Conservation (phyloP, 1,139 yeast species). For the Diutina siamensis region DNA sequence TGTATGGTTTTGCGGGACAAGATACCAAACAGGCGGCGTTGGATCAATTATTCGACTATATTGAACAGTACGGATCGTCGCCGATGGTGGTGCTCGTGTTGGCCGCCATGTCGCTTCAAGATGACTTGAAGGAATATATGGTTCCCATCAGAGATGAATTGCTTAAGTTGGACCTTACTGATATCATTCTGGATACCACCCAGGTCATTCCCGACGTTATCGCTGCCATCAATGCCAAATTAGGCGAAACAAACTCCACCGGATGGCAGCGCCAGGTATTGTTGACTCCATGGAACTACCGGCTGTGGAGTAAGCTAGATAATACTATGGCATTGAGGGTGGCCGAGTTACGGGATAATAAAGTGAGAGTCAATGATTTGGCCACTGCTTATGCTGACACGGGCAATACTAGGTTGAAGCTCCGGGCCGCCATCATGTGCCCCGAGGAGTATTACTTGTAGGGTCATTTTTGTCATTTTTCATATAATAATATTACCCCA, state of each 20-base stretch:
- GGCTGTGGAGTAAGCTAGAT: conserved; percentile 58
- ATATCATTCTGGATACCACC: conserved; percentile 37
- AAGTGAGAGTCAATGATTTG: conserved; percentile 40
- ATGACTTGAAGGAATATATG: conserved; percentile 46
- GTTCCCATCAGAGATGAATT: conserved; percentile 62
- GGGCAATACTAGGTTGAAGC: conserved; percentile 41
- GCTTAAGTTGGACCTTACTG: conserved; percentile 34
- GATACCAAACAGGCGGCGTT: conserved; percentile 77
- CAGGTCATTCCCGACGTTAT: conserved; percentile 51
- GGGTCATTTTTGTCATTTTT: no score
- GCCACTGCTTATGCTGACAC: conserved; percentile 37
- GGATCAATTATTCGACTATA: conserved; percentile 54
- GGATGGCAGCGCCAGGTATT: conserved; percentile 65
- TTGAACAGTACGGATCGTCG: conserved; percentile 54
- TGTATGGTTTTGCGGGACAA: conserved; percentile 59
- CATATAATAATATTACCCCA: neutral
- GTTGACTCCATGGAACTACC: conserved; percentile 58
- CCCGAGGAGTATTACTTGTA: neutral
- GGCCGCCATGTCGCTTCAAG: conserved; percentile 71
- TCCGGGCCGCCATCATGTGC: conserved; percentile 36
- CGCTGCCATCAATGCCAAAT: conserved; percentile 24
- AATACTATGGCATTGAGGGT: conserved; percentile 32
- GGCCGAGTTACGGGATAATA: conserved; percentile 38
- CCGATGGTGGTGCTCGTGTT: conserved; percentile 56
- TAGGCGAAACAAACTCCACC: conserved; percentile 9